Evolutionary conservation across 2,329 filamentous ascomycete genomes (phyloP).

Genomic region (Acephala macrosclerotiorum): DNA sequence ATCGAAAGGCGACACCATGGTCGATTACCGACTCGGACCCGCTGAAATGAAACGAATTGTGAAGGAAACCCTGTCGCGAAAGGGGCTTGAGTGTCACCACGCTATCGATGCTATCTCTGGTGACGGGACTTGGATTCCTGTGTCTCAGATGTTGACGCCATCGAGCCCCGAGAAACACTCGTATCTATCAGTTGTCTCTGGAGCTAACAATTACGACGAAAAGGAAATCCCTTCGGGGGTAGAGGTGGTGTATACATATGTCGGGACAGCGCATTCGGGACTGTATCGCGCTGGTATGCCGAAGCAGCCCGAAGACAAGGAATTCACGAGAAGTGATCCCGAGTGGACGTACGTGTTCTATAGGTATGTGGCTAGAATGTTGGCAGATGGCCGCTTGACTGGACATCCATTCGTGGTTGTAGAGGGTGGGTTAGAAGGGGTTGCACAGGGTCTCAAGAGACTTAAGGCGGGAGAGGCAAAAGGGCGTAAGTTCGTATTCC

Average conservation of each 20-base stretch:
- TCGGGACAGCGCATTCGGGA: constrained; percentile 24
- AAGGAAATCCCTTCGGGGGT: constrained; percentile 21
- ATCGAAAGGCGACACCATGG: constrained; percentile 57
- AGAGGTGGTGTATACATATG: not conserved
- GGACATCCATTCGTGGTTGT: constrained; percentile 58
- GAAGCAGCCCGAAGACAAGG: constrained; percentile 23
- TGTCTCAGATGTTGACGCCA: constrained; percentile 37
- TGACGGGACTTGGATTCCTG: constrained; percentile 27
- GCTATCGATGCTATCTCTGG: constrained; percentile 33
- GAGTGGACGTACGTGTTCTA: constrained; percentile 31
- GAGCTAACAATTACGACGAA: constrained; percentile 21
- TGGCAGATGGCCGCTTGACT: constrained; percentile 56
- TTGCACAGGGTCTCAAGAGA: constrained; percentile 58
- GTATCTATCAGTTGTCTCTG: constrained; percentile 25
- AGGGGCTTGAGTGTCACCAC: constrained; percentile 24
- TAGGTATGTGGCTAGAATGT: constrained; percentile 41
- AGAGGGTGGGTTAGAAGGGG: constrained; percentile 52
- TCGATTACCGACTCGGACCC: constrained; percentile 61
- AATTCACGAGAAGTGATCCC: not conserved
- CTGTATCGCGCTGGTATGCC: constrained; percentile 26
- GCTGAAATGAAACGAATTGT: constrained; percentile 43
- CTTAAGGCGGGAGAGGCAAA: constrained; percentile 66
- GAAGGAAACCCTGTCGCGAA: constrained; percentile 17
- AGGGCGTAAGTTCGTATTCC: constrained; percentile 70
- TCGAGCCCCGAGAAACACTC: constrained; percentile 41